Base-by-base conservation (phyloP, 139 green algal species). In the Chlorella sp. region DNA sequence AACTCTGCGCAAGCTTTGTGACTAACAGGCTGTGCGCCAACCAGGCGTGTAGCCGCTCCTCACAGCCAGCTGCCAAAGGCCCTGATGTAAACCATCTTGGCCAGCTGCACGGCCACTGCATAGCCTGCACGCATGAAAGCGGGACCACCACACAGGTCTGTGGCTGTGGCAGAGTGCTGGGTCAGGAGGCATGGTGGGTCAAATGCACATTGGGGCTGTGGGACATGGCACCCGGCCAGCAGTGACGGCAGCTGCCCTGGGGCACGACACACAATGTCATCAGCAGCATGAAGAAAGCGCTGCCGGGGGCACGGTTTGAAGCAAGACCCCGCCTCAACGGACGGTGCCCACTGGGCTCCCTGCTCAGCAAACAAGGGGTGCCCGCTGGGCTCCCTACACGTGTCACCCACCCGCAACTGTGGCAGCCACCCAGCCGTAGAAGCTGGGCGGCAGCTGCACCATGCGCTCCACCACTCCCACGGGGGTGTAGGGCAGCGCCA, bases 401-500 rank as follows among this genome's bases (percentile, higher is more conserved):
- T 4, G 22, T n/a, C 3, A 34, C 84, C 42, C 30, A 81, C 66
- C 84, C 26, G 24, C 1, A 19, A 87, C 9, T 2, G 64, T 90
- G 76, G 61, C 89, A 16, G 57, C 60, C 16, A 86, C 57, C 39
- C 75, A 91, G 24, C 22, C 89, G 39, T 91, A 91, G 61, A 86
- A 90, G 84, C 76, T 87, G 76, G 84, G 76, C 0, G 88, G 88
- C 19, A 90, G 73, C 26, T 34, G 9, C 3, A 48, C 14, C 48
- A 92, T 77, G 11, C 39, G 37, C 30, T 89, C 48, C 60, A 75
- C 87, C 2, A 28, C 22, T 2, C 66, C 82, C 28, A 91, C 36
- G 5, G 83, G 90, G 0, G 86, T 87, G 61, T 90, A 90, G 30
- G 87, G 89, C 37, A 93, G 34, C 30, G 88, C 82, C 57, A 93